Evolutionary conservation across 805 yeast genomes (phyloP).

Genomic region (Candida awuae): DNA sequence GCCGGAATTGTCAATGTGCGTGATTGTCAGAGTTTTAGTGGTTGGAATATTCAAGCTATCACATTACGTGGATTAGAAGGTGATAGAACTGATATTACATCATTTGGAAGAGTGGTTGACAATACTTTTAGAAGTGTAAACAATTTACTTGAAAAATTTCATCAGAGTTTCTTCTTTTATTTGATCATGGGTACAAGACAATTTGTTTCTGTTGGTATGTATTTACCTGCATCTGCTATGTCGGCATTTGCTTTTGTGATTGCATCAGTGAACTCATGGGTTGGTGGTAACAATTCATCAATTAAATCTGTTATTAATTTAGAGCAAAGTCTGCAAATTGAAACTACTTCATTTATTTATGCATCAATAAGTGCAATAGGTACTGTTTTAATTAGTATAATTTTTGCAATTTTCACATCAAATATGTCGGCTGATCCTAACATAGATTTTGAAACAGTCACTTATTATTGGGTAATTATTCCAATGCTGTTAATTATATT

Average conservation of each 20-base stretch:
- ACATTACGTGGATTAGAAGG: slow-evolving; percentile 57
- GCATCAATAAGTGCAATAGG: slow-evolving; percentile 28
- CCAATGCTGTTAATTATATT: slow-evolving; percentile 14
- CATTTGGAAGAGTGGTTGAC: slow-evolving; percentile 85
- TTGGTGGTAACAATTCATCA: slow-evolving; percentile 36
- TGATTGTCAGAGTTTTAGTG: slow-evolving; percentile 89
- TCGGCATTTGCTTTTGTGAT: slow-evolving; percentile 62
- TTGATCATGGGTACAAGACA: slow-evolving; percentile 65
- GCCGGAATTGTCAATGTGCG: slow-evolving; percentile 52
- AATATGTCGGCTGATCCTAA: not conserved
- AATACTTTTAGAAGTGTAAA: slow-evolving; percentile 82
- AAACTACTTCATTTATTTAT: slow-evolving; percentile 22
- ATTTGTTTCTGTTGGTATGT: slow-evolving; percentile 91
- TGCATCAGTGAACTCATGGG: slow-evolving; percentile 51
- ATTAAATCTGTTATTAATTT: slow-evolving; percentile 1
- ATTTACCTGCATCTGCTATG: slow-evolving; percentile 76
- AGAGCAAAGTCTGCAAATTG: slow-evolving; percentile 11
- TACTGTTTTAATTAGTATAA: slow-evolving; percentile 15
- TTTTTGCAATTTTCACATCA: slow-evolving; percentile 21
- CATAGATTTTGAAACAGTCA: not conserved
- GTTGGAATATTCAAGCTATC: slow-evolving; percentile 91
- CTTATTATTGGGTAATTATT: slow-evolving; percentile 11
- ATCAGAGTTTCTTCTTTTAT: slow-evolving; percentile 93
- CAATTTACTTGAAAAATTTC: slow-evolving; percentile 89
- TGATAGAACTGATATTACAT: slow-evolving; percentile 70